Conservation (phyloP, 2,329 filamentous ascomycete species). For the Neonectria ditissima region DNA sequence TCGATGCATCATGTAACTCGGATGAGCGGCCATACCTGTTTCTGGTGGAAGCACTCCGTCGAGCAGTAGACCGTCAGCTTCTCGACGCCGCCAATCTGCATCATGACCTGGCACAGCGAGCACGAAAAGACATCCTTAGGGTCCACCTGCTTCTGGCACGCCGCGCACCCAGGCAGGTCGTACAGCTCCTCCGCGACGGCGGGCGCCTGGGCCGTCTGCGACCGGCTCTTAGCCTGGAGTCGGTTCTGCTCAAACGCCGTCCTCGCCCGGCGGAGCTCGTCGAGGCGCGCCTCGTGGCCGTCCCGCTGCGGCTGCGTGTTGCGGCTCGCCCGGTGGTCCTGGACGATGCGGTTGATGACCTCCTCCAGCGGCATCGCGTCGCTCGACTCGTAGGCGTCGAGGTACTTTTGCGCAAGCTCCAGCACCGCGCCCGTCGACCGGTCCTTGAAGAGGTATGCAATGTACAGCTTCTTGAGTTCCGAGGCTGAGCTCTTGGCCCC, state of each 20-base stretch:
- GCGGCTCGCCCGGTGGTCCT: slow-evolving; percentile 47
- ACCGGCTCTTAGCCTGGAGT: slow-evolving; percentile 52
- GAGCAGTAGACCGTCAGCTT: slow-evolving; percentile 60
- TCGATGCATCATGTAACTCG: background rate
- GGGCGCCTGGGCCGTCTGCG: slow-evolving; percentile 45
- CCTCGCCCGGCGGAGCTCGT: slow-evolving; percentile 61
- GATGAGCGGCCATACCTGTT: slow-evolving; percentile 54
- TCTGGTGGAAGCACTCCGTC: slow-evolving; percentile 54
- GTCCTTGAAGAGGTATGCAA: slow-evolving; percentile 57
- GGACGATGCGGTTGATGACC: slow-evolving; percentile 50
- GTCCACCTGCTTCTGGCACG: slow-evolving; percentile 52
- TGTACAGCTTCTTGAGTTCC: slow-evolving; percentile 54
- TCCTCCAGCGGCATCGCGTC: slow-evolving; percentile 48
- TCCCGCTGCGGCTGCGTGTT: slow-evolving; percentile 53
- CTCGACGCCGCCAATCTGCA: slow-evolving; percentile 51
- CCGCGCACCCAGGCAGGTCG: slow-evolving; percentile 54
- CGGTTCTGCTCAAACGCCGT: slow-evolving; percentile 61
- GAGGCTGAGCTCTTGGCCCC: slow-evolving; percentile 47
- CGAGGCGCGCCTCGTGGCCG: slow-evolving; percentile 53
- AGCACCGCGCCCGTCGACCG: slow-evolving; percentile 48
- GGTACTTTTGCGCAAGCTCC: slow-evolving; percentile 53
- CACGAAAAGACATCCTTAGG: slow-evolving; percentile 56
- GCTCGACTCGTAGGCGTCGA: slow-evolving; percentile 51
- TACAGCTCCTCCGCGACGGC: slow-evolving; percentile 50
- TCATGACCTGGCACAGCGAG: slow-evolving; percentile 58